Conservation (phyloP, 2,329 filamentous ascomycete species). For the Pseudocercospora crystallina region DNA sequence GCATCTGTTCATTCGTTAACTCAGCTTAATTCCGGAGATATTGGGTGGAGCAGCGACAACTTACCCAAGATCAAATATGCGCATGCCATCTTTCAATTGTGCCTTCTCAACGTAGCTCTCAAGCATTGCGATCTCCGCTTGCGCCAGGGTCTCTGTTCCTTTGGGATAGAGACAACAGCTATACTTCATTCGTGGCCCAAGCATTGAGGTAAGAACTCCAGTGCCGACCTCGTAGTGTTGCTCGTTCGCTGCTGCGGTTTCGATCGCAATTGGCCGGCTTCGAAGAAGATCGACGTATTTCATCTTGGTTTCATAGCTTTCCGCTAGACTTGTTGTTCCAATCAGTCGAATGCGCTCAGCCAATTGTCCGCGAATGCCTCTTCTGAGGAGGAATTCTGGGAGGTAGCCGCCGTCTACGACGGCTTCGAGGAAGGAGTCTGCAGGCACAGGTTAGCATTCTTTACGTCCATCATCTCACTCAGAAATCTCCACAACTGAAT, state of each 20-base stretch:
- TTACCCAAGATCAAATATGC: constrained; percentile 62
- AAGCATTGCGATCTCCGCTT: constrained; percentile 68
- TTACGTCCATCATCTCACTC: too few relatives aligned
- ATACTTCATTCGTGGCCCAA: constrained; percentile 73
- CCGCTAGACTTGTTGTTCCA: constrained; percentile 52
- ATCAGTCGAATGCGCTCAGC: constrained; percentile 60
- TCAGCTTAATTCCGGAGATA: neutral
- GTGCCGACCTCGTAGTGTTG: constrained; percentile 75
- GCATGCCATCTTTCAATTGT: constrained; percentile 59
- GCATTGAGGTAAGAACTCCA: constrained; percentile 58
- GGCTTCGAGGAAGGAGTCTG: constrained; percentile 49
- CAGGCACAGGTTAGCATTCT: too few relatives aligned
- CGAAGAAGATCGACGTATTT: constrained; percentile 61
- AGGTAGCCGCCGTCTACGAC: constrained; percentile 66
- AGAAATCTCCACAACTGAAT: too few relatives aligned
- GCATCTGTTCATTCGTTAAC: constrained; percentile 47
- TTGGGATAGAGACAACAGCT: constrained; percentile 65
- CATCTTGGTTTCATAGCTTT: constrained; percentile 62
- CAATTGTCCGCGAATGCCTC: constrained; percentile 67
- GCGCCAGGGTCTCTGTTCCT: constrained; percentile 61
- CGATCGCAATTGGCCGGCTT: constrained; percentile 64
- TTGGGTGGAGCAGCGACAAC: constrained; percentile 8
- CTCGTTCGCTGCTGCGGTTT: constrained; percentile 63
- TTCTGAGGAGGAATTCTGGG: constrained; percentile 60
- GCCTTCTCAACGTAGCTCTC: constrained; percentile 62